Evolutionary conservation across 2,329 filamentous ascomycete genomes (phyloP).

Genomic region (Phaeophleospora eucalypticola): DNA sequence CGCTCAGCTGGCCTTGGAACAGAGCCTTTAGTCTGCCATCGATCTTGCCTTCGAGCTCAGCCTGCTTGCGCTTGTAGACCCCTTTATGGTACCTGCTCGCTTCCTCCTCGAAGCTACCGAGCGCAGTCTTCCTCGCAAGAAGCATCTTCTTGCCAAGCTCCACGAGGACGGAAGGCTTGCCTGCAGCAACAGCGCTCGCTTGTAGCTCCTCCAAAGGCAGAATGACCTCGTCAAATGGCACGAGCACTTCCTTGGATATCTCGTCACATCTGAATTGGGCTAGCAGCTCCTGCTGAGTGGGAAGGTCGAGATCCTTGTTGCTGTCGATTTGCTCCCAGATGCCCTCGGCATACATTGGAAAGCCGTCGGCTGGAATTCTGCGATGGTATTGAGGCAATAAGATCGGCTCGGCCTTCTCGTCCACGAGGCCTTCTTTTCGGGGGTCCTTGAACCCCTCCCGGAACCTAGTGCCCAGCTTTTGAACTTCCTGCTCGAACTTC

Average conservation of each 20-base stretch:
- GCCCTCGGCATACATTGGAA: conserved; percentile 86
- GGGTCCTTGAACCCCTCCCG: conserved; percentile 71
- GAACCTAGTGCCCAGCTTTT: conserved; percentile 76
- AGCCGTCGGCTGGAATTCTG: conserved; percentile 94
- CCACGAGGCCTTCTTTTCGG: conserved; percentile 57
- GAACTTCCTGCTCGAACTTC: conserved; percentile 77
- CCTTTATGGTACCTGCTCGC: conserved; percentile 96
- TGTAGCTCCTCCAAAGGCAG: conserved; percentile 82
- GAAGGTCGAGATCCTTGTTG: conserved; percentile 96
- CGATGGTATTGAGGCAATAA: conserved; percentile 94
- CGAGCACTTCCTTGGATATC: conserved; percentile 82
- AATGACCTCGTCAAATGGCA: conserved; percentile 78
- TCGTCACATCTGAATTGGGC: conserved; percentile 98
- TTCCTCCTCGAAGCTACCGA: conserved; percentile 83
- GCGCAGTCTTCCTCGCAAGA: conserved; percentile 63
- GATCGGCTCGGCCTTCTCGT: conserved; percentile 72
- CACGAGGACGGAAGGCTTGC: conserved; percentile 66
- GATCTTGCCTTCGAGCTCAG: conserved; percentile 80
- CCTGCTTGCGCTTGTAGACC: conserved; percentile 80
- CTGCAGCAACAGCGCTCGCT: conserved; percentile 66
- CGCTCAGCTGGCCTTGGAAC: conserved; percentile 81
- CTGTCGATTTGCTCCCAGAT: conserved; percentile 98
- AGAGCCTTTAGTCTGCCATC: conserved; percentile 83
- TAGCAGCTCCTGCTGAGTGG: conserved; percentile 92
- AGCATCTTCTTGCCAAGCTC: conserved; percentile 73